Evolutionary conservation across 1,139 yeast species (phyloP).

Genomic region (Taiozyma sp.): DNA sequence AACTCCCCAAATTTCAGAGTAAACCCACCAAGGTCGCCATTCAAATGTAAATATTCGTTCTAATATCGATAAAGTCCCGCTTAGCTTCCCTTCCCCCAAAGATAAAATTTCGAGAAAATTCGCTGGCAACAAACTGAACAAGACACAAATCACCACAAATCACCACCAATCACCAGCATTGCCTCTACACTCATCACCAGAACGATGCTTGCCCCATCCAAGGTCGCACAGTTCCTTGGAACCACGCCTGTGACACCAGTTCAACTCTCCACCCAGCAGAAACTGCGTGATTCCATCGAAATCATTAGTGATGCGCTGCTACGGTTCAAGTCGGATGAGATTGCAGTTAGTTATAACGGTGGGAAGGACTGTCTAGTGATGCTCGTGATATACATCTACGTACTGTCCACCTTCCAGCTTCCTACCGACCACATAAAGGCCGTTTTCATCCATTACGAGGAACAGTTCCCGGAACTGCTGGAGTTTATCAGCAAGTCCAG

Average conservation of each 20-base stretch:
- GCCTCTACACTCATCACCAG: background rate
- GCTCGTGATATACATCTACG: slow-evolving; percentile 45
- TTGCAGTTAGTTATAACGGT: slow-evolving; percentile 81
- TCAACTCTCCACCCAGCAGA: slow-evolving; percentile 1
- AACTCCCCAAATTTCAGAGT: too few relatives aligned
- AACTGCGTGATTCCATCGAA: slow-evolving; percentile 3
- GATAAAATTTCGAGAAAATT: too few relatives aligned
- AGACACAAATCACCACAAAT: too few relatives aligned
- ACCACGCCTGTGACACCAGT: background rate
- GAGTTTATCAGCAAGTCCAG: slow-evolving; percentile 41
- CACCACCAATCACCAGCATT: background rate
- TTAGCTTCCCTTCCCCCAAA: too few relatives aligned
- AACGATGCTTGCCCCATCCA: background rate
- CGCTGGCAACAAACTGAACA: too few relatives aligned
- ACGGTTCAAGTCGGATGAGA: slow-evolving; percentile 36
- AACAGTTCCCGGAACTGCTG: slow-evolving; percentile 51
- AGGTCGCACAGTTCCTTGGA: background rate
- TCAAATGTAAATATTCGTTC: too few relatives aligned
- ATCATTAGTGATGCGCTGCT: slow-evolving; percentile 1
- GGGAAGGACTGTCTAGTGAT: slow-evolving; percentile 89
- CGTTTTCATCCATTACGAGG: slow-evolving; percentile 66
- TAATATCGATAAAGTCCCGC: too few relatives aligned
- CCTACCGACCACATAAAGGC: slow-evolving; percentile 41
- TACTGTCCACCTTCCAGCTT: slow-evolving; percentile 27
- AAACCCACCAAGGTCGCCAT: too few relatives aligned